A percentile compares a stretch with the other conserved stretches of the same genome.
phyloP scores from a whole-genome alignment of 139 green algal genomes.

The Picochlorum costavermella region DNA sequence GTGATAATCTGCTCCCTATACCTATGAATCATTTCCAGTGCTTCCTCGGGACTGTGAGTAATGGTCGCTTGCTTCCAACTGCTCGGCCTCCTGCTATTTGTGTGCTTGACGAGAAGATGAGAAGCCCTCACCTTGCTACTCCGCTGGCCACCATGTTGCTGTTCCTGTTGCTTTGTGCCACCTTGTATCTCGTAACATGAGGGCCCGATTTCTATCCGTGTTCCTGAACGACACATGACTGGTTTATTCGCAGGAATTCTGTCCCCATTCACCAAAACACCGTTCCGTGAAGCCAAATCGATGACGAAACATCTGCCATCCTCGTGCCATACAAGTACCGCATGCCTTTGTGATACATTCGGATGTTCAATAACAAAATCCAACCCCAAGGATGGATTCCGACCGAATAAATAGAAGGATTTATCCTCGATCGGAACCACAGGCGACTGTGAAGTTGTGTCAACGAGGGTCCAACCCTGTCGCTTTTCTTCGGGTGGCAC shows the following conservation, averaged over 20 bases:
- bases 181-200: too few species aligned
- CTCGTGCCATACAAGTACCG: constrained; percentile 58
- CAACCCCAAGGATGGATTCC: background rate
- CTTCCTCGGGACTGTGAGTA: constrained; percentile 67
- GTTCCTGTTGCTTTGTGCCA: too few species aligned
- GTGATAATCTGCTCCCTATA: constrained; percentile 38
- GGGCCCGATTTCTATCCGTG: background rate
- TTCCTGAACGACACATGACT: background rate
- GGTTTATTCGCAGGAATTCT: constrained; percentile 8
- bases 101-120: constrained; percentile 85
- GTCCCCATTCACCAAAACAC: background rate
- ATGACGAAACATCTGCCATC: constrained; percentile 65
- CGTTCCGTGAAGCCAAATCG: constrained; percentile 31
- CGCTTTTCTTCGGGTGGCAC: background rate
- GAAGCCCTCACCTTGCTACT: constrained; percentile 46
- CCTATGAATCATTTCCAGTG: constrained; percentile 60
- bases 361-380: constrained; percentile 29
- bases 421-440: background rate
- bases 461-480: background rate
- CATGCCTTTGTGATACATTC: constrained; percentile 37
- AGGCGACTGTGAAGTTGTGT: background rate
- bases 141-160: too few species aligned
- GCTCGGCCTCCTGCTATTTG: constrained; percentile 45
- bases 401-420: background rate
- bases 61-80: constrained; percentile 74